Percentiles rank a stretch among this genome's conserved stretches.
Evolutionary conservation across 1,284 basidiomycete genomes (phyloP).

Genomic region (Chondrostereum purpureum): DNA sequence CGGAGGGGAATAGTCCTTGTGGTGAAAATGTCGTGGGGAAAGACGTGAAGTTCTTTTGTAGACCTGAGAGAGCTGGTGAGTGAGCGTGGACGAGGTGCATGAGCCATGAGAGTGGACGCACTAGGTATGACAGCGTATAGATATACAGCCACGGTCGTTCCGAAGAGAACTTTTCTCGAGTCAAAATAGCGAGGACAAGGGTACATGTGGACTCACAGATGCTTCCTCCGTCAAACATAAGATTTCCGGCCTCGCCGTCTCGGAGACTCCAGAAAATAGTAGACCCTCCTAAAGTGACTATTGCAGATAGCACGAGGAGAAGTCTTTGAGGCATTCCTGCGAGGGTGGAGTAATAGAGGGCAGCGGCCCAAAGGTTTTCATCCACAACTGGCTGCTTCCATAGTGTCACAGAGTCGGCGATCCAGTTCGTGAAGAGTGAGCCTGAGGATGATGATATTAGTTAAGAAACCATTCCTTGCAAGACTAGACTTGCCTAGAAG

Average conservation of each 20-base stretch:
- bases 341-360: conserved; percentile 70
- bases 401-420: conserved; percentile 75
- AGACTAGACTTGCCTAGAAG: conserved; percentile 55
- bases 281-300: conserved; percentile 51
- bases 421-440: conserved; percentile 79
- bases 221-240: conserved; percentile 84
- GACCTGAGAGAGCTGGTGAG: conserved; percentile 29
- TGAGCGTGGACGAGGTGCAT: conserved; percentile 8
- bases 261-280: conserved; percentile 71
- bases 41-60: conserved; percentile 48
- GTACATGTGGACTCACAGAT: conserved; percentile 50
- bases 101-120: conserved; percentile 30
- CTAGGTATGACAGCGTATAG: conserved; percentile 68
- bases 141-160: conserved; percentile 62
- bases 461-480: background rate
- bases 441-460: conserved; percentile 35
- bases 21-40: conserved; percentile 40
- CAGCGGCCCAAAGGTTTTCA: conserved; percentile 71
- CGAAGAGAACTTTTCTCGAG: conserved; percentile 80
- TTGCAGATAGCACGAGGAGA: conserved; percentile 45
- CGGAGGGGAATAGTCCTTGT: conserved; percentile 45
- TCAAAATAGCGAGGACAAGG: conserved; percentile 8
- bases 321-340: conserved; percentile 53
- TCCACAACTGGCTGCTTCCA: conserved; percentile 80
- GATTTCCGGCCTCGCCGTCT: conserved; percentile 69